Evolutionary conservation across 495 filamentous ascomycete genomes (phyloP).

Genomic region (Tuber melanosporum): DNA sequence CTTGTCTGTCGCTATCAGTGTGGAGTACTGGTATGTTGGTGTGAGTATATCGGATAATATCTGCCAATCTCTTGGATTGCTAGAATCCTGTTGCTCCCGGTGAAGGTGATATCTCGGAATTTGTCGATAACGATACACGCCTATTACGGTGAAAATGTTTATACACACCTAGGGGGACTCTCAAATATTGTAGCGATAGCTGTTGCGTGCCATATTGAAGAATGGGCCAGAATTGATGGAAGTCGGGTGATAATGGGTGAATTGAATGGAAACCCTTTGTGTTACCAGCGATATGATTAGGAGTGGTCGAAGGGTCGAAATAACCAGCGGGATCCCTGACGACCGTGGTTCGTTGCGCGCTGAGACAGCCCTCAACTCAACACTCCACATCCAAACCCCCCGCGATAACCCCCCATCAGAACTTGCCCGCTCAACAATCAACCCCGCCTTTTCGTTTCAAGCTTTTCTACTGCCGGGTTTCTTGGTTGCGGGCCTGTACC

Average conservation of each 20-base stretch:
- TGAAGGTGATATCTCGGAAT: not conserved
- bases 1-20: too few species aligned
- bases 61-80: not conserved
- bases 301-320: not conserved
- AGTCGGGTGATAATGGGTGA: not conserved
- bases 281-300: not conserved
- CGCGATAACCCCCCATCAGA: not conserved
- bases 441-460: not conserved
- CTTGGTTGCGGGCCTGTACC: not conserved
- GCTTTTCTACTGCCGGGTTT: not conserved
- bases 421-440: not conserved
- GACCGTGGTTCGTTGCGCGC: conserved; percentile 1
- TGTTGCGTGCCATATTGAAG: not conserved
- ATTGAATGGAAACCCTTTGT: not conserved
- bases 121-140: not conserved
- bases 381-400: conserved; percentile 2
- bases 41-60: not conserved
- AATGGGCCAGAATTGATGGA: not conserved
- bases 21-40: not conserved
- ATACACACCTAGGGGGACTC: not conserved
- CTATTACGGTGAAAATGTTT: not conserved
- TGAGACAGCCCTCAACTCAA: not conserved
- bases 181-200: not conserved
- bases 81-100: not conserved
- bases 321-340: conserved; percentile 4